Conservation (phyloP, 768 basidiomycete genomes). For the Hebeloma cylindrosporum region DNA sequence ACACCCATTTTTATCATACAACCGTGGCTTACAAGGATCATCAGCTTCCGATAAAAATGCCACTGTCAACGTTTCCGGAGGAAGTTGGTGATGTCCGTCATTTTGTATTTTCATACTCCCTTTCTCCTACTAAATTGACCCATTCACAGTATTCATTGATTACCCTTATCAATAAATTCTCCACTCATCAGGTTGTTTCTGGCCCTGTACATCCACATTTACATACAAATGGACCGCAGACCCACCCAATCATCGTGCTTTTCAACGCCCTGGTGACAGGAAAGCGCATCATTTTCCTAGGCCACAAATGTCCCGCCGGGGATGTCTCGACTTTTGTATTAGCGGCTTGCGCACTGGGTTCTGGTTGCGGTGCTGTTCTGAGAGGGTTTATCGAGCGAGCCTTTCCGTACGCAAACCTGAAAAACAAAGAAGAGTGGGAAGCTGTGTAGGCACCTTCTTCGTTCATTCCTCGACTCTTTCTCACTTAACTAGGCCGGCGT, state of each 20-base stretch:
- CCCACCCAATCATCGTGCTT: slow-evolving; percentile 92
- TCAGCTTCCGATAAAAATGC: slow-evolving; percentile 86
- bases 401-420: slow-evolving; percentile 94
- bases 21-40: slow-evolving; percentile 81
- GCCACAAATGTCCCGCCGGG: slow-evolving; percentile 85
- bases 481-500: slow-evolving; percentile 64
- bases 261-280: slow-evolving; percentile 96
- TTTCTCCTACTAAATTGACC: slow-evolving; percentile 7
- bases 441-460: slow-evolving; percentile 59
- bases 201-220: slow-evolving; percentile 89
- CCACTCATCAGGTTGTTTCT: slow-evolving; percentile 50
- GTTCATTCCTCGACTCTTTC: background rate
- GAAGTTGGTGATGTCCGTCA: slow-evolving; percentile 91
- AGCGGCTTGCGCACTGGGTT: slow-evolving; percentile 90
- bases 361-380: slow-evolving; percentile 82
- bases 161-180: slow-evolving; percentile 84
- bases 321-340: slow-evolving; percentile 90
- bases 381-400: slow-evolving; percentile 88
- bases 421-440: slow-evolving; percentile 87
- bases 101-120: slow-evolving; percentile 5
- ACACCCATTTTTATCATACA: slow-evolving; percentile 94
- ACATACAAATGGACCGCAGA: slow-evolving; percentile 86
- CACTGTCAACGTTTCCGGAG: slow-evolving; percentile 84
- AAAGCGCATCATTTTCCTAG: slow-evolving; percentile 95
- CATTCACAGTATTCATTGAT: slow-evolving; percentile 82